Evolutionary conservation across 1,284 basidiomycete species (phyloP), one percentile per base, ranked within the genome.

Genomic region (Leccinum subrobustum): DNA sequence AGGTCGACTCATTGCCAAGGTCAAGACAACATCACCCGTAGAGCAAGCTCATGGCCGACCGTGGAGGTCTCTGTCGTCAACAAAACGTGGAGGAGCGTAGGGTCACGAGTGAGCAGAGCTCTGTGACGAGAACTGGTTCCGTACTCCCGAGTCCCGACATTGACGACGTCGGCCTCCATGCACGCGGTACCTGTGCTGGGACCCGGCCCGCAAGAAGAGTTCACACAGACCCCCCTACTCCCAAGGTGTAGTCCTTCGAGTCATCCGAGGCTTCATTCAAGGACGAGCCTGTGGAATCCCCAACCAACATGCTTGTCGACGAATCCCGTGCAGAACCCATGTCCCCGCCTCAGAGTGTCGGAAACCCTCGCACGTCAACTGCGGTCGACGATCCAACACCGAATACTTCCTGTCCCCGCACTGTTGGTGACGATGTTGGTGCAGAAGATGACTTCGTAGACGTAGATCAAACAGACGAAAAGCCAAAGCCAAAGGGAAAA

Each of bases 41-140:
- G 93, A 95, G 73, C 96, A 98, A n/a, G 73, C 86, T 89, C 72
- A 94, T 97, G 87, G 77, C 89, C 51, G 95, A 95, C 12, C 82
- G 85, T 42, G 85, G 85, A 7, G 95, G 95, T 6, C 81, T 96
- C 6, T 98, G 93, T 73, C 85, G 92, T n/a, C 89, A 93, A 68
- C 86, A 92, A 76, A 98, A 96, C 72, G 83, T 96, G 65, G 94
- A 95, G 78, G 93, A 92, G 73, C 86, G 92, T 62, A 89, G 87
- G 67, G 78, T 85, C 23, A 84, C n/a, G n/a, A n/a, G n/a, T n/a
- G n/a, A n/a, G n/a, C n/a, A n/a, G n/a, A n/a, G n/a, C n/a, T n/a
- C n/a, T n/a, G n/a, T n/a, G n/a, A n/a, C n/a, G n/a, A n/a, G n/a
- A n/a, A n/a, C n/a, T n/a, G n/a, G n/a, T n/a, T n/a, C n/a, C n/a